These are phyloP conservation scores for Saussurea involucrata DNA, from an alignment of 129 eudicot genomes.

Conservation along the genomic window DNA sequence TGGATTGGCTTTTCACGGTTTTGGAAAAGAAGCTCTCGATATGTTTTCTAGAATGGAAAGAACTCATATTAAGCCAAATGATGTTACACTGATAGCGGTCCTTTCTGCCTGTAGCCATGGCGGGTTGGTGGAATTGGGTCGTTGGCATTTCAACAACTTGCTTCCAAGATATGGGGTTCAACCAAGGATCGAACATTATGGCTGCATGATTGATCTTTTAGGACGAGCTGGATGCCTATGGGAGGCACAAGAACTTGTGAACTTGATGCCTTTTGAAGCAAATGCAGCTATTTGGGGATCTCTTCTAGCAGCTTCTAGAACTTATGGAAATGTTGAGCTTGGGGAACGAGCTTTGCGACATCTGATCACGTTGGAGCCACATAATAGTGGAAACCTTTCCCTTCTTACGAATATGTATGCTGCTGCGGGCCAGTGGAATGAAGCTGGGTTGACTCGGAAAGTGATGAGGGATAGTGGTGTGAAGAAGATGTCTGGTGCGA, in stretches of 20 bases:
- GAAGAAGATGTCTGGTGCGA: conserved; percentile 36
- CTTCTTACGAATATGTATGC: conserved; percentile 42
- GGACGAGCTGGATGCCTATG: conserved; percentile 39
- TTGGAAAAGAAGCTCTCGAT: conserved; percentile 42
- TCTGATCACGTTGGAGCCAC: conserved; percentile 41
- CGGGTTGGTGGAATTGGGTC: conserved; percentile 44
- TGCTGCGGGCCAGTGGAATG: conserved; percentile 32
- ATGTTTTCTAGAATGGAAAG: conserved; percentile 44
- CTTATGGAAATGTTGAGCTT: conserved; percentile 32
- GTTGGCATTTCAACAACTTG: conserved; percentile 38
- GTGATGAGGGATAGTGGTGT: conserved; percentile 40
- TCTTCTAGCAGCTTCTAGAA: conserved; percentile 49
- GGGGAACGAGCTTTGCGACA: conserved; percentile 36
- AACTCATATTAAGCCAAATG: conserved; percentile 30
- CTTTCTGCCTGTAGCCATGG: conserved; percentile 52
- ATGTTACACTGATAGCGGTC: conserved; percentile 44
- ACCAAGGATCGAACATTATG: conserved; percentile 46
- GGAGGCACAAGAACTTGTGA: conserved; percentile 40
- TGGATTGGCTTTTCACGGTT: conserved; percentile 45
- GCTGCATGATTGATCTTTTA: conserved; percentile 47
- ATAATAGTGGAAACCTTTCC: conserved; percentile 39
- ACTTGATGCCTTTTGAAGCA: conserved; percentile 46
- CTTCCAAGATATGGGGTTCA: conserved; percentile 32
- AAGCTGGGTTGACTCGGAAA: conserved; percentile 36
- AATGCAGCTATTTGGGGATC: conserved; percentile 56